A percentile compares a stretch with the other conserved stretches of the same genome.
Evolutionary conservation across 768 basidiomycete genomes (phyloP).

Genomic region (Candolleomyces efflorescens): DNA sequence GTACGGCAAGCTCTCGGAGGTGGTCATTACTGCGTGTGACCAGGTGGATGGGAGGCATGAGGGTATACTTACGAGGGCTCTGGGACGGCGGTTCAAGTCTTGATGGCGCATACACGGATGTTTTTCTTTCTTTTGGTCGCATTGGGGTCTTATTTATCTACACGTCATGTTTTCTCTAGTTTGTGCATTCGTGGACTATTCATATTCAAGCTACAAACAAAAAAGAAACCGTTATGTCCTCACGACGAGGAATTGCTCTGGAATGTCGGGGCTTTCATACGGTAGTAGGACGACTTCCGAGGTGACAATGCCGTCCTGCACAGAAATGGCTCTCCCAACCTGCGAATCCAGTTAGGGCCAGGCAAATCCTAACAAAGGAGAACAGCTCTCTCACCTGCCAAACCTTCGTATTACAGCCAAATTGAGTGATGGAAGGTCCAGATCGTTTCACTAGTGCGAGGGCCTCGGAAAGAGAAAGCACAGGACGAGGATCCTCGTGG

Average conservation of each 20-base stretch:
- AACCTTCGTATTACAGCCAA: slow-evolving; percentile 66
- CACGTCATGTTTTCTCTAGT: not conserved
- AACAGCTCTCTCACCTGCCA: slow-evolving; percentile 58
- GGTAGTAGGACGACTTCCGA: slow-evolving; percentile 37
- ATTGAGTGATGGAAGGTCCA: slow-evolving; percentile 46
- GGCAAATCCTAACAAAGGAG: not conserved
- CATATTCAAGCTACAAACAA: too few species aligned
- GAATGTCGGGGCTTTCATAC: slow-evolving; percentile 64
- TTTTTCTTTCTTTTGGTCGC: not conserved
- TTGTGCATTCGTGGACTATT: too few species aligned
- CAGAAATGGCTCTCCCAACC: slow-evolving; percentile 40
- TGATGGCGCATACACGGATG: not conserved
- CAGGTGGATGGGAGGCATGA: slow-evolving; percentile 12
- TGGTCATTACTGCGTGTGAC: slow-evolving; percentile 37
- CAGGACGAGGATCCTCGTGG: slow-evolving; percentile 13
- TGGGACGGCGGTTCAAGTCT: slow-evolving; percentile 4
- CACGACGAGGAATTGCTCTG: slow-evolving; percentile 70
- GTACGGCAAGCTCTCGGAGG: slow-evolving; percentile 24
- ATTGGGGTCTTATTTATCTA: not conserved
- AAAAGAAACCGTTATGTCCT: slow-evolving; percentile 32
- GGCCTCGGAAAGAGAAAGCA: slow-evolving; percentile 32
- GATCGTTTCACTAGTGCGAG: slow-evolving; percentile 46
- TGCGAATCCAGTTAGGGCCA: slow-evolving; percentile 17
- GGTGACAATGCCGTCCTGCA: slow-evolving; percentile 32
- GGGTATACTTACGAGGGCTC: slow-evolving; percentile 9